Evolutionary conservation across 805 yeast species (phyloP).

Genomic region (Tetrapisispora fleetii): DNA sequence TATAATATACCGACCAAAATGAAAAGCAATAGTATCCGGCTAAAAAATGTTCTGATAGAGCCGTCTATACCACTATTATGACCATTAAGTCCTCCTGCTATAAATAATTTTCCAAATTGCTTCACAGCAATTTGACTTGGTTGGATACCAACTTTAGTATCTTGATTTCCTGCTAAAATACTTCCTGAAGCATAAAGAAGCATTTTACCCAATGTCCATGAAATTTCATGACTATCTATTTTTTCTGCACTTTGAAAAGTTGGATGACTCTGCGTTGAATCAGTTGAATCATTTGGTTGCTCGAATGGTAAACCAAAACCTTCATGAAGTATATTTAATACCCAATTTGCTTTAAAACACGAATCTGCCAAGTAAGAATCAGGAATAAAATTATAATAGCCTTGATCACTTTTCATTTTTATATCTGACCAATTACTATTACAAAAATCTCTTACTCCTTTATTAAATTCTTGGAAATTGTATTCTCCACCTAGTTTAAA

Average conservation of each 20-base stretch:
- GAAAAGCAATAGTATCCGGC: not conserved
- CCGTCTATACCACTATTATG: too few species aligned
- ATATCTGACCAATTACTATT: conserved; percentile 61
- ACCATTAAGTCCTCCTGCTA: conserved; percentile 11
- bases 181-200: conserved; percentile 72
- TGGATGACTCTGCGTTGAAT: conserved; percentile 31
- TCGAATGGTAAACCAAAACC: conserved; percentile 82
- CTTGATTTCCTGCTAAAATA: conserved; percentile 25
- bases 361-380: conserved; percentile 56
- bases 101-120: conserved; percentile 16
- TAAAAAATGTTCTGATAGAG: not conserved
- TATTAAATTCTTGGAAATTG: conserved; percentile 60
- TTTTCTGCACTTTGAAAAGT: conserved; percentile 77
- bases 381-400: conserved; percentile 48
- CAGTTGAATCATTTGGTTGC: conserved; percentile 30
- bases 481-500: conserved; percentile 85
- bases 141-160: conserved; percentile 17
- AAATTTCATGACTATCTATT: conserved; percentile 74
- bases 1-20: not conserved
- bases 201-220: conserved; percentile 93
- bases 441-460: conserved; percentile 62
- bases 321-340: conserved; percentile 76
- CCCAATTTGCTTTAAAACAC: conserved; percentile 95
- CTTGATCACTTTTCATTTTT: conserved; percentile 38
- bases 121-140: conserved; percentile 18